Evolutionary conservation across 2,329 filamentous ascomycete species (phyloP).

Genomic region (Trichoderma koningiopsis): DNA sequence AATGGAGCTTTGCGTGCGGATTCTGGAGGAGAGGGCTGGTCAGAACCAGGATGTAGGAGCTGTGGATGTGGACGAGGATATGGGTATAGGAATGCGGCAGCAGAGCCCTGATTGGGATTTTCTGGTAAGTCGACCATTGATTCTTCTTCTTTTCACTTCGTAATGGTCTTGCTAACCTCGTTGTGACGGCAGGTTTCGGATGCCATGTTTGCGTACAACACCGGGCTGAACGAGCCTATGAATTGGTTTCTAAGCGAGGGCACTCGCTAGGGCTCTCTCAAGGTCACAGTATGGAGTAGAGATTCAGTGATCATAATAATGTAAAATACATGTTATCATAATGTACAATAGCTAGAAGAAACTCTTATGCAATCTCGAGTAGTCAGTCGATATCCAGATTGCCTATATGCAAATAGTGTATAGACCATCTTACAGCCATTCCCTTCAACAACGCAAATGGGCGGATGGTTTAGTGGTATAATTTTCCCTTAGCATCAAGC

Average conservation of each 20-base stretch:
- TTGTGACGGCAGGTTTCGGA: background rate
- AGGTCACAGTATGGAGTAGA: too few relatives aligned
- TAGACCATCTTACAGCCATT: background rate
- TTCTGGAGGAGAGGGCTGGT: conserved; percentile 40
- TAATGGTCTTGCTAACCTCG: background rate
- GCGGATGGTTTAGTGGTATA: conserved; percentile 27
- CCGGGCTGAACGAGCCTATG: conserved; percentile 11
- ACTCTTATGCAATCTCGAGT: background rate
- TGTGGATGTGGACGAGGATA: background rate
- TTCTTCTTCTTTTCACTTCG: too few relatives aligned
- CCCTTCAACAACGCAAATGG: conserved; percentile 13
- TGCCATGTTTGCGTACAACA: conserved; percentile 15
- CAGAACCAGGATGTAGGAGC: conserved; percentile 22
- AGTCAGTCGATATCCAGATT: background rate
- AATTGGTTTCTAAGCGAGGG: conserved; percentile 25
- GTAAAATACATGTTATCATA: background rate
- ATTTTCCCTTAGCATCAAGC: conserved; percentile 26
- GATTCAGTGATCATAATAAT: background rate
- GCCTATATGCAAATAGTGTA: background rate
- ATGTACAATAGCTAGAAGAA: background rate
- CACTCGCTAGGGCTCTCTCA: background rate
- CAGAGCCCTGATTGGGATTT: conserved; percentile 33
- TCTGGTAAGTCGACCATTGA: conserved; percentile 27
- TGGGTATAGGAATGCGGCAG: background rate
- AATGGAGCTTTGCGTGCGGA: conserved; percentile 36